A percentile compares a stretch with the other conserved stretches of the same genome.
phyloP scores from a whole-genome alignment of 2,329 filamentous ascomycete species.

The Sporothrix dimorphospora region DNA sequence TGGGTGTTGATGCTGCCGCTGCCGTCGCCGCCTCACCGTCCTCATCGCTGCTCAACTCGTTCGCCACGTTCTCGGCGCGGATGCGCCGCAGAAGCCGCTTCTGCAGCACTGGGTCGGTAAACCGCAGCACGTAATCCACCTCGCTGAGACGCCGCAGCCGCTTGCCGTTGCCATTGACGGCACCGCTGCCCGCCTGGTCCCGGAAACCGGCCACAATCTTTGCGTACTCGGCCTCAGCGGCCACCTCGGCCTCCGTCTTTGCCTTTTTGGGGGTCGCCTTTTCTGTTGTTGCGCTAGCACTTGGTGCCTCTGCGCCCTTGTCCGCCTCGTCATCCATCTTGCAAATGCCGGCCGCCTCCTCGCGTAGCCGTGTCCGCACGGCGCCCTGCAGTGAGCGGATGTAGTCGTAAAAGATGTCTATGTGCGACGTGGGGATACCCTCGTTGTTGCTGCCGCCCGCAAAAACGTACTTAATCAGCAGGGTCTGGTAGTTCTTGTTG shows the following conservation, averaged over 20 bases:
- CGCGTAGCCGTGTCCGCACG: slow-evolving; percentile 69
- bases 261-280: background rate
- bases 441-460: slow-evolving; percentile 59
- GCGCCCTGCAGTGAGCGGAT: slow-evolving; percentile 77
- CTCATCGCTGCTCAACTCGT: slow-evolving; percentile 56
- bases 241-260: background rate
- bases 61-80: slow-evolving; percentile 62
- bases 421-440: slow-evolving; percentile 66
- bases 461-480: slow-evolving; percentile 81
- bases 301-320: background rate
- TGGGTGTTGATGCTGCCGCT: slow-evolving; percentile 36
- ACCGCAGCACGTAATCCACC: slow-evolving; percentile 51
- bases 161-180: slow-evolving; percentile 50
- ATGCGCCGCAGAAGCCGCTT: slow-evolving; percentile 64
- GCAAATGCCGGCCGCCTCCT: slow-evolving; percentile 64
- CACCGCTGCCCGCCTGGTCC: slow-evolving; percentile 35
- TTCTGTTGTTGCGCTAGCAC: background rate
- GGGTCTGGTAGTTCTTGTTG: slow-evolving; percentile 89
- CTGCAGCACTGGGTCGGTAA: slow-evolving; percentile 56
- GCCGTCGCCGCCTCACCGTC: slow-evolving; percentile 34
- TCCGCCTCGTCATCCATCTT: slow-evolving; percentile 55
- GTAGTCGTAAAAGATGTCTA: slow-evolving; percentile 73
- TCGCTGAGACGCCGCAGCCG: slow-evolving; percentile 48
- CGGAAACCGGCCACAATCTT: slow-evolving; percentile 57
- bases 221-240: slow-evolving; percentile 50